Percentiles rank a stretch among this genome's conserved stretches.
phyloP scores from a whole-genome alignment of 768 basidiomycete species.

The Sarcodon sp. region DNA sequence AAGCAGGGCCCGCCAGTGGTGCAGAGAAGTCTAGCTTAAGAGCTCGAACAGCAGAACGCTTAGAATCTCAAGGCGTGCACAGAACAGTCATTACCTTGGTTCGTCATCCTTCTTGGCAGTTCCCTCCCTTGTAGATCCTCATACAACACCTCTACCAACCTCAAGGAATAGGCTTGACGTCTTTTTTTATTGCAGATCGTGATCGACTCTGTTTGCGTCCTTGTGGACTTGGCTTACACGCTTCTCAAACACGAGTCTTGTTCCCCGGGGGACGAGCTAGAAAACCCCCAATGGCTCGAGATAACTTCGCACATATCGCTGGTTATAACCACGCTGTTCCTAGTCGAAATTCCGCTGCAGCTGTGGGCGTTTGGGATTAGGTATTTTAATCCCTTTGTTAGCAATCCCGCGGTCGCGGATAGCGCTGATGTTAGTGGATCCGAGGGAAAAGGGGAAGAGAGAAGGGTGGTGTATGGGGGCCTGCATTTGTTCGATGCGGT shows the following conservation, averaged over 20 bases:
- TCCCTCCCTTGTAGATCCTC: slow-evolving; percentile 6
- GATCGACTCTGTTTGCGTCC: slow-evolving; percentile 58
- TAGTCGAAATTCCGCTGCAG: slow-evolving; percentile 63
- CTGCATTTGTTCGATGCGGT: slow-evolving; percentile 68
- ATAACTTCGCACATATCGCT: slow-evolving; percentile 51
- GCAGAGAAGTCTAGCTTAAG: slow-evolving; percentile 3
- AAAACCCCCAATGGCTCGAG: slow-evolving; percentile 48
- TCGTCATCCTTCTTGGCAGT: slow-evolving; percentile 14
- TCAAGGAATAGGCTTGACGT: not conserved
- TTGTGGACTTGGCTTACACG: slow-evolving; percentile 57
- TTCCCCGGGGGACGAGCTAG: slow-evolving; percentile 23
- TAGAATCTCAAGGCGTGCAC: slow-evolving; percentile 44
- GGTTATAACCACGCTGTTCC: slow-evolving; percentile 56
- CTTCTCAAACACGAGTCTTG: slow-evolving; percentile 43
- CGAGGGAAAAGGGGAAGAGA: no score
- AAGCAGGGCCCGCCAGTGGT: no score
- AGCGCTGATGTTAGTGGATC: no score
- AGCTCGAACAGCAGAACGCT: slow-evolving; percentile 24
- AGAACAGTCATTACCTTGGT: slow-evolving; percentile 45
- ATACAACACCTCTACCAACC: not conserved
- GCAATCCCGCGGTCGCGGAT: no score
- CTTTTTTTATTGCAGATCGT: slow-evolving; percentile 26
- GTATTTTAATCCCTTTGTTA: slow-evolving; percentile 51
- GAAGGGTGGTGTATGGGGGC: slow-evolving; percentile 34
- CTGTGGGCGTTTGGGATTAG: slow-evolving; percentile 52